Percentiles rank a stretch among this genome's conserved stretches.
Conservation (phyloP, 768 basidiomycete species). For the Gloeopeniophorella convolvens region DNA sequence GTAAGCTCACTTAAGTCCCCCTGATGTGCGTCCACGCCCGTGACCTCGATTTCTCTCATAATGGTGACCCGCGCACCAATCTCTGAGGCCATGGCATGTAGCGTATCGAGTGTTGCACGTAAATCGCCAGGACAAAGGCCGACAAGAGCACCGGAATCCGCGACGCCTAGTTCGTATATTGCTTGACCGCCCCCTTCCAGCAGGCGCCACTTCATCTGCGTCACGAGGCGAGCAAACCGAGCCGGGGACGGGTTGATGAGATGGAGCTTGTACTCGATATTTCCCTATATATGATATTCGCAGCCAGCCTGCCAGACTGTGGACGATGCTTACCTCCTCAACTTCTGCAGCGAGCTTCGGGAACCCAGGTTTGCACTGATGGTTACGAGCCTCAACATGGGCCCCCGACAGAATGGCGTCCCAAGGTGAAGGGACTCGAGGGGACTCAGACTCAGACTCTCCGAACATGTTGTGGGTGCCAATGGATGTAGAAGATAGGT, state of each 20-base stretch:
- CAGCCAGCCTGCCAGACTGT: not conserved
- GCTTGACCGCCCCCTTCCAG: constrained; percentile 51
- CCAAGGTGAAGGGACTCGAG: constrained; percentile 78
- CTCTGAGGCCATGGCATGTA: constrained; percentile 92
- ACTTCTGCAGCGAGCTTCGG: constrained; percentile 72
- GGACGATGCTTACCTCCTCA: constrained; percentile 43
- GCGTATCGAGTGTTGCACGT: constrained; percentile 74
- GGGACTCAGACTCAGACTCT: constrained; percentile 75
- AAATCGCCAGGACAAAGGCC: constrained; percentile 72
- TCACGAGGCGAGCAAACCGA: constrained; percentile 79
- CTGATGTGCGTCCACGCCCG: constrained; percentile 35
- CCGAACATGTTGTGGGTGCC: constrained; percentile 54
- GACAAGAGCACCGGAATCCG: constrained; percentile 82
- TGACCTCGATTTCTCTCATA: constrained; percentile 81
- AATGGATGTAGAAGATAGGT: not conserved
- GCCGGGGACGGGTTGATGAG: constrained; percentile 70
- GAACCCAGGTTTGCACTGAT: constrained; percentile 30
- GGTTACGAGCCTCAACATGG: constrained; percentile 25
- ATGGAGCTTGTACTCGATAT: constrained; percentile 93
- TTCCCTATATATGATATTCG: constrained; percentile 42
- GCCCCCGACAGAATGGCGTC: constrained; percentile 59
- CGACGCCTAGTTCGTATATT: constrained; percentile 56
- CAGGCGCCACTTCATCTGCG: constrained; percentile 91
- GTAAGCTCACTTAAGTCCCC: constrained; percentile 34
- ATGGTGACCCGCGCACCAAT: constrained; percentile 90